Base-by-base conservation (phyloP, 1,284 basidiomycete genomes). In the Peniophora sp. region DNA sequence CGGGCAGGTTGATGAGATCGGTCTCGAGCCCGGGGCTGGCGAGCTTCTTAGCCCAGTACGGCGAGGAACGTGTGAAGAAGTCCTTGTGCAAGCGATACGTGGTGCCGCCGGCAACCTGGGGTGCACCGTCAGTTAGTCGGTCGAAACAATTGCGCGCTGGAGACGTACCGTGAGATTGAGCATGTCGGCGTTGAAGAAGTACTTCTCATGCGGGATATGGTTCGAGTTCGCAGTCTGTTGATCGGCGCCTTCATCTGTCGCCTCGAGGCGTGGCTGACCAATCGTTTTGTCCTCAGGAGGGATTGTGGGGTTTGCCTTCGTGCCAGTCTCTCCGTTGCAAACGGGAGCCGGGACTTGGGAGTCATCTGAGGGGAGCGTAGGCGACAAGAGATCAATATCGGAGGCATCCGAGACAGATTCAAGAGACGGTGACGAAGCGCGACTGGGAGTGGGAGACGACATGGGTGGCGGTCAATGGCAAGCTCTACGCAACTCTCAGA, bases 11-110 rank as follows among this genome's bases (percentile, higher is more conserved):
- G 5, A 41, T 41, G 18, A 15, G 15, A 8, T 15, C n/a, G 8
- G 18, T 41, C 37, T 5, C 6, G n/a, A 5, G 20, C 10, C 34
- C 51, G 11, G 49, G 42, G 9, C 36, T 24, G 8, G 47, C 22
- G 45, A 56, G 47, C 18, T 36, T 42, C 12, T 36, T 24, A 43
- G 47, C 55, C 48, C 69, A 63, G 18, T 61, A 57, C 15, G 54
- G 52, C 2, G 69, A 69, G 49, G 68, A 62, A 15, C 61, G 62
- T 45, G 62, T 59, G 50, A 72, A 66, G 57, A 66, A 59, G 50
- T 60, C 59, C 1, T 55, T 55, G 45, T 65, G 64, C 2, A 67
- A 56, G 15, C 57, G 58, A 51, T 64, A 67, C 6, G 62, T 43
- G 0, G 52, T 59, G 2, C 56, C 57, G 45, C 62, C 60, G 36